phyloP scores from a whole-genome alignment of 352 stramenopile species.

The Pythium folliculosum region DNA sequence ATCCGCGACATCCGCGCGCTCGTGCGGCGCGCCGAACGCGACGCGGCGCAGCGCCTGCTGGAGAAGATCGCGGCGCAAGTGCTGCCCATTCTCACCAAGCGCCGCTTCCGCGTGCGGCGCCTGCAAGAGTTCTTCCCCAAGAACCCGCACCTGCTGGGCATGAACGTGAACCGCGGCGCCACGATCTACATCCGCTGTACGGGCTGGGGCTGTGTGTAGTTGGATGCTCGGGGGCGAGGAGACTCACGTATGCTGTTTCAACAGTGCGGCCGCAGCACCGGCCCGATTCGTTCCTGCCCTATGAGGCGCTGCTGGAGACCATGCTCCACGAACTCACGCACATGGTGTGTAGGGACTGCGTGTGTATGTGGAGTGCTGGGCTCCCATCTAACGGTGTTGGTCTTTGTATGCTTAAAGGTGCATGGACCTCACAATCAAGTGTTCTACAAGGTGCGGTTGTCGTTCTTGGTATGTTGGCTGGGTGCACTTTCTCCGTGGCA shows the following conservation, averaged over 20 bases:
- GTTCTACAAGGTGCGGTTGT: constrained; percentile 57
- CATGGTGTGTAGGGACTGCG: constrained; percentile 33
- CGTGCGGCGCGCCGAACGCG: constrained; percentile 38
- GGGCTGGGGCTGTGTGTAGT: not conserved
- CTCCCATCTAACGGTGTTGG: no score
- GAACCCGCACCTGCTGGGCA: constrained; percentile 57
- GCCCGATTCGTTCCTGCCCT: constrained; percentile 40
- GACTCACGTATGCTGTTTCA: not conserved
- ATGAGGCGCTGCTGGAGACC: constrained; percentile 66
- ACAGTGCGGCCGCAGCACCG: constrained; percentile 42
- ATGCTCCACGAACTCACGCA: constrained; percentile 76
- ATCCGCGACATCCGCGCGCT: constrained; percentile 40
- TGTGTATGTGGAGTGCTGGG: no score
- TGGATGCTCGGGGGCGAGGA: not conserved
- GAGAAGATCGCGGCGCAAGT: constrained; percentile 53
- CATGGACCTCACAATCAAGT: constrained; percentile 65
- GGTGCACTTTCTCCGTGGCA: not conserved
- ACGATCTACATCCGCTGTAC: constrained; percentile 74
- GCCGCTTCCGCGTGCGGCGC: constrained; percentile 50
- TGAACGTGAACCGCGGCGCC: constrained; percentile 75
- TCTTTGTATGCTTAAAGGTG: constrained; percentile 14
- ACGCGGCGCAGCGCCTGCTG: constrained; percentile 27
- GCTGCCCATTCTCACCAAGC: constrained; percentile 55
- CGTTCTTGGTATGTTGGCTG: no score
- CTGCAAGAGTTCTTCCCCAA: constrained; percentile 77